Evolutionary conservation across 176 grass and related monocot genomes (phyloP).

Genomic region (Dactylis glomerata): DNA sequence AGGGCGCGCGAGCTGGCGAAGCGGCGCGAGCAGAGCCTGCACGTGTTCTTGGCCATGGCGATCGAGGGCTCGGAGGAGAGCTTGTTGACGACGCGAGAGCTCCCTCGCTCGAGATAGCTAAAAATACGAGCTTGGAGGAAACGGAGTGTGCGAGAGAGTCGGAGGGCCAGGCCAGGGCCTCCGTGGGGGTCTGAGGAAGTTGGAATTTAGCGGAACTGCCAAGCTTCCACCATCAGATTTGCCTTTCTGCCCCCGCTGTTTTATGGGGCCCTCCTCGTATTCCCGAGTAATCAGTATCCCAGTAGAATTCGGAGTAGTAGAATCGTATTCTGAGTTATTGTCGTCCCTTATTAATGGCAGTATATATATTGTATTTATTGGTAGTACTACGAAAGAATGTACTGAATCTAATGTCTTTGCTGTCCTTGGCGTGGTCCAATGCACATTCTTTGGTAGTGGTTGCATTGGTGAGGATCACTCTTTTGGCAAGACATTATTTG

Average conservation of each 20-base stretch:
- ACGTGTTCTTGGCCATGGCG: constrained; percentile 66
- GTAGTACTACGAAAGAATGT: background rate
- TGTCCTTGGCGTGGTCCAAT: background rate
- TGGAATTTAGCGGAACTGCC: constrained; percentile 49
- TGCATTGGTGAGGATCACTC: background rate
- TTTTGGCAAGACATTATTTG: constrained; percentile 6
- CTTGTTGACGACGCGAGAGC: background rate
- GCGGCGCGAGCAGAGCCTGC: constrained; percentile 75
- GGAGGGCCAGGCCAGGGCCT: constrained; percentile 9
- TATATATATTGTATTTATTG: background rate
- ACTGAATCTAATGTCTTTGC: background rate
- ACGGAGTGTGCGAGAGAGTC: background rate
- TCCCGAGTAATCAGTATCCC: background rate
- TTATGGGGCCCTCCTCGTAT: constrained; percentile 23
- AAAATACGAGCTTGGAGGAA: constrained; percentile 42
- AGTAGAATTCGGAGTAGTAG: background rate
- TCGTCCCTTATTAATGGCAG: background rate
- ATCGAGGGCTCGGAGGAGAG: constrained; percentile 11
- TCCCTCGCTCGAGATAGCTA: background rate
- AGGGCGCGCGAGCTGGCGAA: constrained; percentile 61
- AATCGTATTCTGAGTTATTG: background rate
- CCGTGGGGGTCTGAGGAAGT: constrained; percentile 20
- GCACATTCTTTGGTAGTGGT: background rate
- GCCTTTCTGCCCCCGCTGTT: background rate
- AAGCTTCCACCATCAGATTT: constrained; percentile 30